A percentile compares a stretch with the other conserved stretches of the same genome.
phyloP scores from a whole-genome alignment of 2,329 filamentous ascomycete genomes.

The Fusarium compactum region DNA sequence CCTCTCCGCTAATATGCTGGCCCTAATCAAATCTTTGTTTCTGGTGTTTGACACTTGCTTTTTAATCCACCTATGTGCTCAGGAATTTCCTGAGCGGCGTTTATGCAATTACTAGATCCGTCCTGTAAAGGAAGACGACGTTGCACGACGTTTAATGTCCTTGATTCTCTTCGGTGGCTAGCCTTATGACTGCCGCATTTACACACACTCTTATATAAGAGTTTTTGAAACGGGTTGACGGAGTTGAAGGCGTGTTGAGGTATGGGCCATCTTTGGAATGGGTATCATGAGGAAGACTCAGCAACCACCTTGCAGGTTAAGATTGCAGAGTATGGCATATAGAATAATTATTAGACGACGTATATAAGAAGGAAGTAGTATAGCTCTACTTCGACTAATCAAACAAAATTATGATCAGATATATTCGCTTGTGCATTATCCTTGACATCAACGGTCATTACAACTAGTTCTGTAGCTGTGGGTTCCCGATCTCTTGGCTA shows the following conservation, averaged over 20 bases:
- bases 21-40: conserved; percentile 38
- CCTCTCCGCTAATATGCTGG: conserved; percentile 69
- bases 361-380: conserved; percentile 40
- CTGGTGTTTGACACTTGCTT: conserved; percentile 44
- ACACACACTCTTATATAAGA: conserved; percentile 16
- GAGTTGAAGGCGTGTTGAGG: conserved; percentile 42
- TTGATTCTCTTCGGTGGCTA: conserved; percentile 25
- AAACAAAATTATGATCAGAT: conserved; percentile 26
- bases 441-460: not conserved
- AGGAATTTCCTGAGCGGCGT: conserved; percentile 35
- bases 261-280: conserved; percentile 35
- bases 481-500: not conserved
- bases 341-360: conserved; percentile 37
- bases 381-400: conserved; percentile 37
- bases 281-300: conserved; percentile 42
- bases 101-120: conserved; percentile 43
- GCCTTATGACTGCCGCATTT: conserved; percentile 24
- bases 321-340: conserved; percentile 36
- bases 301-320: conserved; percentile 15
- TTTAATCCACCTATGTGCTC: conserved; percentile 28
- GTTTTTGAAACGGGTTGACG: conserved; percentile 29
- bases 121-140: conserved; percentile 41
- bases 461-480: not conserved
- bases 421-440: conserved; percentile 1
- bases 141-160: conserved; percentile 39